These are phyloP conservation scores for Posidonia oceanica DNA, from an alignment of 116 monocot species.

Conservation along the genomic window DNA sequence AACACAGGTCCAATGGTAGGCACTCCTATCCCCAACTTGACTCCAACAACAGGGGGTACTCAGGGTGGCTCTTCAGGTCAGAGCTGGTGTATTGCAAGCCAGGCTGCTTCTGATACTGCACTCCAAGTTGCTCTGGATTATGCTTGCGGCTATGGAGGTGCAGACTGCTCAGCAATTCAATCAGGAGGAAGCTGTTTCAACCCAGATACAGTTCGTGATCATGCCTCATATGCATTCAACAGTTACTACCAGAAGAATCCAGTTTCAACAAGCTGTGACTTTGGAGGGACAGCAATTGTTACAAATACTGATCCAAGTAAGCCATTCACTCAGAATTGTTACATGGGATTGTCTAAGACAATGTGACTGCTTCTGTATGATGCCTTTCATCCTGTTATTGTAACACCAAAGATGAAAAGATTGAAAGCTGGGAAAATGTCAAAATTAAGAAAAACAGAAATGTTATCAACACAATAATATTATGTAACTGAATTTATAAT, in stretches of 20 bases:
- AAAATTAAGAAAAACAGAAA: not conserved
- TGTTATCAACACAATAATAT: not conserved
- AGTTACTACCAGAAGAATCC: constrained; percentile 24
- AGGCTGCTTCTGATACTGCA: constrained; percentile 13
- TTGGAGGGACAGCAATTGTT: constrained; percentile 18
- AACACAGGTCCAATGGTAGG: not conserved
- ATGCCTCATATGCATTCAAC: constrained; percentile 26
- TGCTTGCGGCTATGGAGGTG: constrained; percentile 25
- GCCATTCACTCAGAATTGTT: not conserved
- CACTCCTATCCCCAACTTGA: not conserved
- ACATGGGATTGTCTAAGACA: not conserved
- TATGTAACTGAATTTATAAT: not conserved
- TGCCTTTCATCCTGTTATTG: not conserved
- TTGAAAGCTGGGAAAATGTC: not conserved
- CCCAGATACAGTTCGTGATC: constrained; percentile 16
- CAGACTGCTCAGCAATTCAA: constrained; percentile 22
- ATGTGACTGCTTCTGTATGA: no score
- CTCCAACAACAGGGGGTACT: constrained; percentile 2
- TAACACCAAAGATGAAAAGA: no score
- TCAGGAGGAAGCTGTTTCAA: constrained; percentile 19
- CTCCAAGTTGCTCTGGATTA: constrained; percentile 23
- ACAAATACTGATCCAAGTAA: constrained; percentile 24
- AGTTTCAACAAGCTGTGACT: constrained; percentile 19
- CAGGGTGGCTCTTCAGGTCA: not conserved
- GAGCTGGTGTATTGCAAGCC: constrained; percentile 30